Conservation (phyloP, 805 yeast species). For the Sporopachydermia lactativora region DNA sequence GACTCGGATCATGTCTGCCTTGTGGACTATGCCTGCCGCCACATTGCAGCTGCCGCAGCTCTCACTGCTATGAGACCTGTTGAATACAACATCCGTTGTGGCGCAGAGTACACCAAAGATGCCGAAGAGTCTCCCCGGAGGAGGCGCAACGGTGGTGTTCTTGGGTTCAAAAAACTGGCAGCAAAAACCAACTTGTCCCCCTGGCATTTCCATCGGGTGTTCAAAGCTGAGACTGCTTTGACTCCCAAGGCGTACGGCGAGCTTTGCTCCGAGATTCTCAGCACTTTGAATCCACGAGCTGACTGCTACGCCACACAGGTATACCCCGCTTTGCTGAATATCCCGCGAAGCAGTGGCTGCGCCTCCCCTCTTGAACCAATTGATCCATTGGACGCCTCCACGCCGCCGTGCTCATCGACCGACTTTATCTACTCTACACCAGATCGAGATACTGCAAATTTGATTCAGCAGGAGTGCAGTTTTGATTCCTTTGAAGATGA, state of each 20-base stretch:
- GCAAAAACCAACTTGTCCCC: slow-evolving; percentile 72
- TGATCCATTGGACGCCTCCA: too few relatives aligned
- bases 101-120: background rate
- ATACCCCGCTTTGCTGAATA: background rate
- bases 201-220: slow-evolving; percentile 90
- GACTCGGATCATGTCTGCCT: slow-evolving; percentile 57
- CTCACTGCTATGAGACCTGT: slow-evolving; percentile 22
- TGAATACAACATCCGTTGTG: slow-evolving; percentile 5
- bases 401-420: too few relatives aligned
- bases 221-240: slow-evolving; percentile 71
- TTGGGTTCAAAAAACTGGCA: slow-evolving; percentile 80
- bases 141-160: slow-evolving; percentile 62
- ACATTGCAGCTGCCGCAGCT: slow-evolving; percentile 70
- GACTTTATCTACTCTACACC: too few relatives aligned
- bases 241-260: slow-evolving; percentile 88
- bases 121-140: slow-evolving; percentile 19
- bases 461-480: too few relatives aligned
- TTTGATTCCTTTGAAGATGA: too few relatives aligned
- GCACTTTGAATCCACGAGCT: background rate
- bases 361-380: background rate
- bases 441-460: too few relatives aligned
- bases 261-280: slow-evolving; percentile 33
- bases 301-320: background rate
- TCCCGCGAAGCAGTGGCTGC: background rate
- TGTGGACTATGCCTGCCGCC: slow-evolving; percentile 70